Evolutionary conservation across 2,329 filamentous ascomycete species (phyloP).

Genomic region (Coniochaeta sp.): DNA sequence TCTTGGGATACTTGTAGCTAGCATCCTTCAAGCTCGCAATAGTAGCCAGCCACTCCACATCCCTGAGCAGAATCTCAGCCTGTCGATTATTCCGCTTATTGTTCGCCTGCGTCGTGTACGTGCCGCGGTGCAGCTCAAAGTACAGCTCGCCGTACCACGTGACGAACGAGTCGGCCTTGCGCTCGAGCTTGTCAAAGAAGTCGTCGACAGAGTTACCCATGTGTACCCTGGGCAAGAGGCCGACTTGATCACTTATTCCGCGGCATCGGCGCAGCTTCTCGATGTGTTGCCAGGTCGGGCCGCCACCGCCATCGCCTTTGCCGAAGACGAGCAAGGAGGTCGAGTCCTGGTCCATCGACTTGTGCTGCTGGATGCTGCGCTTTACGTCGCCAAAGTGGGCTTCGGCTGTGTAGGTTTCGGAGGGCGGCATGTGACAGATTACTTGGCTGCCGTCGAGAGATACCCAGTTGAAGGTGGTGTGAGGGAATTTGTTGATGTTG

Average conservation of each 20-base stretch:
- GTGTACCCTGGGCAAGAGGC: constrained; percentile 76
- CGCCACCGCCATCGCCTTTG: constrained; percentile 92
- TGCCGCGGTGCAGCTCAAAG: constrained; percentile 94
- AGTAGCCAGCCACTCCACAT: constrained; percentile 82
- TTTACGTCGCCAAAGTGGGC: constrained; percentile 93
- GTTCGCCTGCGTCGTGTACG: constrained; percentile 94
- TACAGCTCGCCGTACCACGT: constrained; percentile 99
- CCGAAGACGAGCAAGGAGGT: constrained; percentile 90
- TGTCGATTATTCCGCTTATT: constrained; percentile 93
- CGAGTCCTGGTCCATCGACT: constrained; percentile 88
- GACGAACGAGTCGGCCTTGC: constrained; percentile 70
- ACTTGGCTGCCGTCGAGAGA: constrained; percentile 92
- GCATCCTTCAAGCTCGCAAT: constrained; percentile 67
- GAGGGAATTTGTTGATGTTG: constrained; percentile 98
- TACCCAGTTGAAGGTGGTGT: constrained; percentile 99
- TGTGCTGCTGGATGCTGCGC: constrained; percentile 84
- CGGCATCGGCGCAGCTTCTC: constrained; percentile 92
- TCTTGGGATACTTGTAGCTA: constrained; percentile 84
- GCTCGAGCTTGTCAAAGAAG: constrained; percentile 81
- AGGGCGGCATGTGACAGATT: constrained; percentile 93
- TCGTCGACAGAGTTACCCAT: constrained; percentile 88
- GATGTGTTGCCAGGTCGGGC: constrained; percentile 86
- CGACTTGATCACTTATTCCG: constrained; percentile 81
- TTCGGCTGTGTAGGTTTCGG: constrained; percentile 91
- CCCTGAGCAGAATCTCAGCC: constrained; percentile 75